Evolutionary conservation across 1,284 basidiomycete species (phyloP), one percentile per base, ranked within the genome.

Genomic region (Melampsora larici-populina): DNA sequence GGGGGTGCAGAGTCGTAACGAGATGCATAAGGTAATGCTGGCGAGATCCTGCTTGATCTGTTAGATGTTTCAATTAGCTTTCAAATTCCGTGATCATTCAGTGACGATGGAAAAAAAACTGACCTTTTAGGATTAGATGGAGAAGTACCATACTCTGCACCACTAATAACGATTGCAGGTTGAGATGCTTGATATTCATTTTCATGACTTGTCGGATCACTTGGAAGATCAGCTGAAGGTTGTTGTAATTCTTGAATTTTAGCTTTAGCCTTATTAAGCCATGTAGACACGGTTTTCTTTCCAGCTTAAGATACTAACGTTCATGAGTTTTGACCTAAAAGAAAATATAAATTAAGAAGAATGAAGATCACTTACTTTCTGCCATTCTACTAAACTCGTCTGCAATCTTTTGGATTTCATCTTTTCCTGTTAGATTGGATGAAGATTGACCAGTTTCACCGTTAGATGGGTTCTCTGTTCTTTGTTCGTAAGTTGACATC

Each of bases 391-490:
- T 60, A 51, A 78, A 63, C 43, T 78, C 68, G 3, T 78, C 60
- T n/a, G 68, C 68, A 43, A 78, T 78, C 48, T 78, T 78, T 62
- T 78, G 75, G 6, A 78, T 78, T 51, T 78, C 75, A 60, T 78
- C 68, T 49, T 78, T 78, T 17, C 68, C 68, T 6, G 26, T 18
- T 17, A 21, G 58, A 64, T 24, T 29, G 31, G 29, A 4, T 33
- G 40, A 21, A 65, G 48, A 13, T 36, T 73, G 71, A 29, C 26
- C 18, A 18, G 18, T 18, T 72, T 21, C 36, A 17, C 36, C 18
- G 7, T 24, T 7, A 7, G 8, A 9, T 17, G 70, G 24, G 6
- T 43, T 21, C 36, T 51, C 24, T 66, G 48, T 48, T 66, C 31
- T 31, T 11, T 18, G n/a, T 24, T 48, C 36, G 9, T 26, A 43